Conservation (phyloP, 1,284 basidiomycete species). For the Ceratorhiza oryzae-sativae region DNA sequence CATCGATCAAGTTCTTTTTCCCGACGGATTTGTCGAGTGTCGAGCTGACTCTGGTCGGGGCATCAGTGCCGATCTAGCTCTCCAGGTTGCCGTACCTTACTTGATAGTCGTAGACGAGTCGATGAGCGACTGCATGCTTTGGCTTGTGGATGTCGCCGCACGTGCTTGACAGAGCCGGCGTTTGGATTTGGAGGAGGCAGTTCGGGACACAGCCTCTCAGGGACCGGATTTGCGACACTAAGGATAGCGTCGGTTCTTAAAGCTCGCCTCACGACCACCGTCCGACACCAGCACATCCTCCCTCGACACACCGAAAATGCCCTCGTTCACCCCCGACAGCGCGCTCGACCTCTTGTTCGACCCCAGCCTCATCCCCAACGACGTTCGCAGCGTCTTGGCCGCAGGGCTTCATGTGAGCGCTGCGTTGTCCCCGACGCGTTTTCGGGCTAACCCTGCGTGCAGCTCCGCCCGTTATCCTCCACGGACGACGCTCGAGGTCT, state of each 20-base stretch:
- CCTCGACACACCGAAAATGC: not conserved
- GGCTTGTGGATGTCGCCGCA: conserved; percentile 4
- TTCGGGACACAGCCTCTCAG: conserved; percentile 10
- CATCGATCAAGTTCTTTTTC: conserved; percentile 74
- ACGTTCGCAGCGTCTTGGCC: conserved; percentile 39
- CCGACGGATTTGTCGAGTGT: conserved; percentile 77
- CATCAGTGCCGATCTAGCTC: not conserved
- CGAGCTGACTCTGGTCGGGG: conserved; percentile 73
- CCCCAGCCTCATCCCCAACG: conserved; percentile 41
- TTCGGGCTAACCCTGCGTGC: conserved; percentile 52
- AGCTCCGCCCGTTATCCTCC: conserved; percentile 89
- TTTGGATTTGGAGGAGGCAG: conserved; percentile 18
- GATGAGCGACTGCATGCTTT: conserved; percentile 48
- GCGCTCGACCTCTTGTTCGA: conserved; percentile 43
- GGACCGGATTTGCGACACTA: conserved; percentile 4
- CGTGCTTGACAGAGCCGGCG: conserved; percentile 2
- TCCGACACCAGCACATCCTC: not conserved
- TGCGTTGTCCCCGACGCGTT: conserved; percentile 45
- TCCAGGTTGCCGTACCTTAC: conserved; percentile 50
- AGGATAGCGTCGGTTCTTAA: conserved; percentile 12
- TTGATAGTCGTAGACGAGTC: conserved; percentile 61
- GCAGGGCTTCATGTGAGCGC: conserved; percentile 42
- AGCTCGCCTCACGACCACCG: conserved; percentile 3
- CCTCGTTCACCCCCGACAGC: conserved; percentile 39
- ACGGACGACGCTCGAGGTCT: conserved; percentile 87